Evolutionary conservation across 192 early-diverging fungal species (phyloP), one percentile per base, ranked within the genome.

Genomic region (Backusella sp.): DNA sequence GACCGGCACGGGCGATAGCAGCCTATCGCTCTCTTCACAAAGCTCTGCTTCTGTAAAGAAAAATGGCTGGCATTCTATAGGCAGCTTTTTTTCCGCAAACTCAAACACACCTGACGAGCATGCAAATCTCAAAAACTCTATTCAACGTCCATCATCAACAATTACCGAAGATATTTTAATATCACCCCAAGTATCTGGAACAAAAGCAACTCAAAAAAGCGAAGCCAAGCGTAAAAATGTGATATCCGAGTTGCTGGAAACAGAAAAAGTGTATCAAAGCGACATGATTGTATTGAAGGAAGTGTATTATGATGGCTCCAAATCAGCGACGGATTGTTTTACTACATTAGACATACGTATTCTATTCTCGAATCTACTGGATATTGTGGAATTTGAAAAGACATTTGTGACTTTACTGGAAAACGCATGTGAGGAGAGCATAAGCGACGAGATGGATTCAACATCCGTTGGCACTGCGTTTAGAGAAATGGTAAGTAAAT

Each of bases 301-400:
- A 49, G 84, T 91, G 35, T 88, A 93, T 39, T 90, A 90, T 78
- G 11, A 89, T 91, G 36, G 69, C 19, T 35, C 68, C 6, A 68
- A 19, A 8, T 6, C 4, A 26, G n/a, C 73, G n/a, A 12, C 23
- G 11, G 26, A 59, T 32, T 67, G 17, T 26, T 56, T 76, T 17
- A 70, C 4, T 28, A 52, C 41, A 19, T 21, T 79, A 84, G 93
- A 95, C 52, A 81, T 88, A 28, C 90, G 88, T 73, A 78, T 85
- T 6, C 77, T 97, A 39, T 97, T 97, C 81, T 88, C 85, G 66
- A 94, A 96, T 78, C 81, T 97, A 37, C 86, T 88, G 35, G 87
- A 86, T 1, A 86, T 97, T 19, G 90, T 95, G n/a, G 83, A 83
- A 26, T 85, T 90, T 49, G 89, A 92, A 17, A 79, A 81, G 14